A percentile compares a stretch with the other conserved stretches of the same genome.
phyloP scores from a whole-genome alignment of 2,329 filamentous ascomycete species.

The Keithomyces neogunnii region DNA sequence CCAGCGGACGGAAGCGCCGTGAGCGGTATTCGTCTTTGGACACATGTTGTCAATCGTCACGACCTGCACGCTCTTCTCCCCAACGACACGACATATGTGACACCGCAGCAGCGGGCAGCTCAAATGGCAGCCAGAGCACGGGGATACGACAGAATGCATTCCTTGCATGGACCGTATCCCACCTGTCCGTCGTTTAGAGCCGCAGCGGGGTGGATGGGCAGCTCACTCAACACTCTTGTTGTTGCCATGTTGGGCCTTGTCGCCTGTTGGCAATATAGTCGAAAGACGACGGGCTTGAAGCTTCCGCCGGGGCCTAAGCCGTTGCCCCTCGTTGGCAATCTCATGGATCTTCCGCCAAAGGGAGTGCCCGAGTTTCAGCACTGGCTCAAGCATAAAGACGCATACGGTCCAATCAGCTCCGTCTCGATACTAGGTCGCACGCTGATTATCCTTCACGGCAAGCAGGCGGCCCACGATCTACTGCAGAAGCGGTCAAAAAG shows the following conservation, averaged over 20 bases:
- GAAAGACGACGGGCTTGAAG: not conserved
- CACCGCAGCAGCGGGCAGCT: not conserved
- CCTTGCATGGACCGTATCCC: not conserved
- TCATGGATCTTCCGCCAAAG: slow-evolving; percentile 31
- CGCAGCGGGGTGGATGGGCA: no score
- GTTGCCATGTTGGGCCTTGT: no score
- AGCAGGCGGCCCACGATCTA: slow-evolving; percentile 23
- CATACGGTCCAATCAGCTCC: slow-evolving; percentile 18
- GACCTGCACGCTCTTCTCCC: not conserved
- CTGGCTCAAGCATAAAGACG: slow-evolving; percentile 24
- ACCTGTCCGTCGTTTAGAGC: not conserved
- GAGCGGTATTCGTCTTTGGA: not conserved
- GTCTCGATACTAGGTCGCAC: slow-evolving; percentile 19
- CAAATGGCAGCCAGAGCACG: not conserved
- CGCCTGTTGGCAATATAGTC: no score
- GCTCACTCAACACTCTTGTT: no score
- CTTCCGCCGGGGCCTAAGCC: slow-evolving; percentile 19
- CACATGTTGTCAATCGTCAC: not conserved
- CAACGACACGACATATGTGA: not conserved
- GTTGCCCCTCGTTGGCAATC: slow-evolving; percentile 35
- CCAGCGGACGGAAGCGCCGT: not conserved
- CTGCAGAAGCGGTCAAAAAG: slow-evolving; percentile 22
- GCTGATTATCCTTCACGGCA: slow-evolving; percentile 29
- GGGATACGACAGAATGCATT: not conserved
- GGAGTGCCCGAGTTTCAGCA: slow-evolving; percentile 19